Evolutionary conservation across 2,329 filamentous ascomycete genomes (phyloP).

Genomic region (Xenoacremonium recifei): DNA sequence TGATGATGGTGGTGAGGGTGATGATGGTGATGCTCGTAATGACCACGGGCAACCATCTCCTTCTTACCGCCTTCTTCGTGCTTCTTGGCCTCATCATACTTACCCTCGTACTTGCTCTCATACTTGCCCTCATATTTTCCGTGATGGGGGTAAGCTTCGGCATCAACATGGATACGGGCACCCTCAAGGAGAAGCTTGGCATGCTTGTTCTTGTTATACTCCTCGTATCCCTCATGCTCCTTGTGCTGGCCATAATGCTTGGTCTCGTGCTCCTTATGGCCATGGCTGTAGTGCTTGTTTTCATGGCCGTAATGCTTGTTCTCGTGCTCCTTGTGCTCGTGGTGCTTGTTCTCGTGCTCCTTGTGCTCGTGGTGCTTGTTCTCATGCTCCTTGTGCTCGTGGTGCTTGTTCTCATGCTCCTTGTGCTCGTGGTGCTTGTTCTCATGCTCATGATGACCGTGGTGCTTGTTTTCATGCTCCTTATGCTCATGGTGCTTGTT

Average conservation of each 20-base stretch:
- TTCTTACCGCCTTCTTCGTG: too few relatives aligned
- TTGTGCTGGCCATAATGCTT: background rate
- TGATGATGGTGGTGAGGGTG: too few relatives aligned
- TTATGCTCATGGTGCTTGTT: background rate
- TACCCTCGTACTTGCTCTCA: background rate
- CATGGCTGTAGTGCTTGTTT: background rate
- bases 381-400: constrained; percentile 9
- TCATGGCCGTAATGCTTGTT: background rate
- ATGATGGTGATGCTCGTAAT: too few relatives aligned
- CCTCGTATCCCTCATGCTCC: background rate
- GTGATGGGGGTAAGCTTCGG: constrained; percentile 7
- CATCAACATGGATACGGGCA: background rate
- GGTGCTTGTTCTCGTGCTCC: constrained; percentile 3
- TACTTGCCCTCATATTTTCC: background rate
- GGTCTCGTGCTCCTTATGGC: background rate
- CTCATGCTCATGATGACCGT: background rate
- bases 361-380: constrained; percentile 9
- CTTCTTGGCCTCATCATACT: background rate
- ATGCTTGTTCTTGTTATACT: background rate
- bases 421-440: background rate
- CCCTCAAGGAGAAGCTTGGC: background rate
- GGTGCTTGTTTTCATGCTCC: background rate
- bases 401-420: background rate
- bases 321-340: constrained; percentile 6
- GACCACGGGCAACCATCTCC: too few relatives aligned